phyloP scores from a whole-genome alignment of 345 rosid species.

The Linum trigynum region DNA sequence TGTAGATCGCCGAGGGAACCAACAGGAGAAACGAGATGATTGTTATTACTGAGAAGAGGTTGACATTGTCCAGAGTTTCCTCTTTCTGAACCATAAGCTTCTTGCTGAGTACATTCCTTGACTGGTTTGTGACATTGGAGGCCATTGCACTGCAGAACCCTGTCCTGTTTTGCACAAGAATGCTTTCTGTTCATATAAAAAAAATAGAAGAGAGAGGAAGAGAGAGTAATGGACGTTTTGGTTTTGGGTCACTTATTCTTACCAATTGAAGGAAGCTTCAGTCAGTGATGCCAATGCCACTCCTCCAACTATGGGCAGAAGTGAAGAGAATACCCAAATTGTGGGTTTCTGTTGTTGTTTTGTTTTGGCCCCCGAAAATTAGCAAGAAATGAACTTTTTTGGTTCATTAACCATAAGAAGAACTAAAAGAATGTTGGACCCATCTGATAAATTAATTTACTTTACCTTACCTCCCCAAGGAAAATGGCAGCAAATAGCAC shows the following conservation, averaged over 20 bases:
- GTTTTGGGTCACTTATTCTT: slow-evolving; percentile 14
- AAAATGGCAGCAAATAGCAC: slow-evolving; percentile 56
- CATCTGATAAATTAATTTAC: neutral
- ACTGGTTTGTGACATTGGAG: slow-evolving; percentile 84
- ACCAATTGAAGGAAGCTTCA: slow-evolving; percentile 79
- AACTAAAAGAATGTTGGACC: neutral
- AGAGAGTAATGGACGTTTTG: neutral
- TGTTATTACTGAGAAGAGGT: slow-evolving; percentile 74
- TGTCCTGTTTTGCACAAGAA: slow-evolving; percentile 37
- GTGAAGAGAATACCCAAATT: slow-evolving; percentile 46
- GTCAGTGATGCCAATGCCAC: slow-evolving; percentile 82
- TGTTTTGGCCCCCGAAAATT: neutral
- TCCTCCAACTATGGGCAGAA: slow-evolving; percentile 71
- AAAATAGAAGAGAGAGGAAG: neutral
- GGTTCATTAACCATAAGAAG: neutral
- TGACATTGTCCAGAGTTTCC: slow-evolving; percentile 79
- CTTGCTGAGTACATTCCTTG: slow-evolving; percentile 77
- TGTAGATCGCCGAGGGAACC: slow-evolving; percentile 54
- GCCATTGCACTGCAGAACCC: slow-evolving; percentile 94
- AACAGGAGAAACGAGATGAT: slow-evolving; percentile 52
- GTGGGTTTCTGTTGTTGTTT: slow-evolving; percentile 44
- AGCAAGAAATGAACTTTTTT: neutral
- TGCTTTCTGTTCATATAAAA: neutral
- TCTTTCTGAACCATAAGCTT: slow-evolving; percentile 58
- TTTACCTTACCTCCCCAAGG: slow-evolving; percentile 52